phyloP scores from a whole-genome alignment of 495 filamentous ascomycete genomes.

The Aspergillus sparsus region DNA sequence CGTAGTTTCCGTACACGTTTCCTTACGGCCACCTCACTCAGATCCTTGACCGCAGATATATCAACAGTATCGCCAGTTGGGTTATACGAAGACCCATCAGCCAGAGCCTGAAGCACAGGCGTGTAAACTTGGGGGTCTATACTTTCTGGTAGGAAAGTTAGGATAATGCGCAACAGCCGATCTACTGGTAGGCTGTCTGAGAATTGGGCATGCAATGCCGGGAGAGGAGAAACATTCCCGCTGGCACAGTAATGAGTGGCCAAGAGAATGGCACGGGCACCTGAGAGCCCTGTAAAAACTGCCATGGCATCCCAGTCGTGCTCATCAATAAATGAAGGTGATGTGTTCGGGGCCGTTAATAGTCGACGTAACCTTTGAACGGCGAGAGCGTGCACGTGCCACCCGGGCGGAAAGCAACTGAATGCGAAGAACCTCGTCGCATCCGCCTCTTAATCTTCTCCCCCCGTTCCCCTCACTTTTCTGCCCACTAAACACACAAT shows the following conservation, averaged over 20 bases:
- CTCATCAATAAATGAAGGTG: slow-evolving; percentile 19
- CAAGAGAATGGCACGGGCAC: slow-evolving; percentile 51
- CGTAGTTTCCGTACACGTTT: slow-evolving; percentile 71
- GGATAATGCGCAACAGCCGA: slow-evolving; percentile 73
- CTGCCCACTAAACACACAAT: slow-evolving; percentile 49
- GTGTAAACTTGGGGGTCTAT: slow-evolving; percentile 65
- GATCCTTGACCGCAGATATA: slow-evolving; percentile 56
- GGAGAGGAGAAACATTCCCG: slow-evolving; percentile 62
- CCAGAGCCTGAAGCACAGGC: slow-evolving; percentile 58
- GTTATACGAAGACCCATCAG: slow-evolving; percentile 37
- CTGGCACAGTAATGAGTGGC: slow-evolving; percentile 49
- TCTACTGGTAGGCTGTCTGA: slow-evolving; percentile 62
- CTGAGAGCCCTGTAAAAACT: slow-evolving; percentile 42
- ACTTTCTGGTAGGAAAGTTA: slow-evolving; percentile 83
- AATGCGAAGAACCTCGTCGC: slow-evolving; percentile 38
- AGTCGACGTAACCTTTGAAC: slow-evolving; percentile 18
- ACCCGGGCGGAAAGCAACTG: slow-evolving; percentile 35
- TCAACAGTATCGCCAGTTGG: slow-evolving; percentile 49
- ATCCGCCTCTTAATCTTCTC: slow-evolving; percentile 33
- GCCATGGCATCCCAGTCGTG: slow-evolving; percentile 35
- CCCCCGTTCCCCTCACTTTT: slow-evolving; percentile 25
- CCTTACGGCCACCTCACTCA: slow-evolving; percentile 65
- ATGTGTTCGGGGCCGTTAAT: slow-evolving; percentile 19
- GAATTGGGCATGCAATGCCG: slow-evolving; percentile 60
- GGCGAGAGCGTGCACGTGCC: slow-evolving; percentile 40